phyloP scores from a whole-genome alignment of 2,329 filamentous ascomycete genomes.

The Penicillium sp. region DNA sequence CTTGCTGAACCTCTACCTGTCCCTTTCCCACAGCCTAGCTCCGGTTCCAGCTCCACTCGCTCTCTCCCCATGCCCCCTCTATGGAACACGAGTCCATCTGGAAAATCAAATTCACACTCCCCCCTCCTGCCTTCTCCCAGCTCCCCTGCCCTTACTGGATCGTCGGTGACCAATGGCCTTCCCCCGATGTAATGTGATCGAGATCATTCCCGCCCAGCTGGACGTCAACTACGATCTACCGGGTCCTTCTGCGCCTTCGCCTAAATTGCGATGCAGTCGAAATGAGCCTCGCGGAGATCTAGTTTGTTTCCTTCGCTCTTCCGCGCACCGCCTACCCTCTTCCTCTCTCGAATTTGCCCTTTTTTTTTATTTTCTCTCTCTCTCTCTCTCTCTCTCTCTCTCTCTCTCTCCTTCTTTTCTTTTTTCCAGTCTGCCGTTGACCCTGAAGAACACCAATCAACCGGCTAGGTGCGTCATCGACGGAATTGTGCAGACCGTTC shows the following conservation, averaged over 20 bases:
- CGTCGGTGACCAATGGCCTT: slow-evolving; percentile 8
- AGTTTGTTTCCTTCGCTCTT: not conserved
- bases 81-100: slow-evolving; percentile 14
- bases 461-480: slow-evolving; percentile 13
- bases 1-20: not conserved
- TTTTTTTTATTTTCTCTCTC: no score
- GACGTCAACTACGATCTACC: slow-evolving; percentile 3
- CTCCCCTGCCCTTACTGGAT: not conserved
- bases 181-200: slow-evolving; percentile 10
- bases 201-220: not conserved
- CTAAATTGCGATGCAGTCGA: slow-evolving; percentile 9
- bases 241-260: slow-evolving; percentile 1
- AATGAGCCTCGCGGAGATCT: slow-evolving; percentile 7
- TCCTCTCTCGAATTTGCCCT: not conserved
- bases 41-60: not conserved
- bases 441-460: slow-evolving; percentile 2
- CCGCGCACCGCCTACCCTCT: not conserved
- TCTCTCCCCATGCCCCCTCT: not conserved
- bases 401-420: not conserved
- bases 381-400: no score
- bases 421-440: not conserved
- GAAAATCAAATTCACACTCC: not conserved
- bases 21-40: not conserved
- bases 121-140: not conserved
- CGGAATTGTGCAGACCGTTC: slow-evolving; percentile 13